Evolutionary conservation across 805 yeast species (phyloP).

Genomic region (Isabelozyma gotoi): DNA sequence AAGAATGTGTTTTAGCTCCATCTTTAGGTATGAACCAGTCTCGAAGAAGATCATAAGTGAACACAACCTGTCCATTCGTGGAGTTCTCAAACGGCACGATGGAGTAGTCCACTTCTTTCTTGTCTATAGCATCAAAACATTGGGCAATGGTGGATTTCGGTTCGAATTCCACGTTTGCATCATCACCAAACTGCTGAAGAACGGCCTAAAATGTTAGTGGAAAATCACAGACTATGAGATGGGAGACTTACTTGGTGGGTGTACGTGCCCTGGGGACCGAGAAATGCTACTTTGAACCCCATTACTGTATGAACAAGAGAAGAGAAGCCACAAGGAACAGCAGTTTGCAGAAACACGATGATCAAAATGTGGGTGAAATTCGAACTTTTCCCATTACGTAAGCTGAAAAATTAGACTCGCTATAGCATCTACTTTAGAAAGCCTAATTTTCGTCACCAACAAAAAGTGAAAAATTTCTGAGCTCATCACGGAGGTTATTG

Average conservation of each 20-base stretch:
- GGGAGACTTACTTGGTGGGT: conserved; percentile 71
- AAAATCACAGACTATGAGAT: background rate
- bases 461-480: background rate
- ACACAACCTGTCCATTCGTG: conserved; percentile 89
- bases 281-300: conserved; percentile 56
- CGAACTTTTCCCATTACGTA: background rate
- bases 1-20: background rate
- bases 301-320: conserved; percentile 1
- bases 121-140: conserved; percentile 59
- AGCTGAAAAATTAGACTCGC: background rate
- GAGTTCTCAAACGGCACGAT: conserved; percentile 93
- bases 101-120: conserved; percentile 55
- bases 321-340: background rate
- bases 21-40: conserved; percentile 51
- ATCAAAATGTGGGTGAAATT: background rate
- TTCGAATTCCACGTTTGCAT: conserved; percentile 23
- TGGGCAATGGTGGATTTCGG: conserved; percentile 49
- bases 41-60: conserved; percentile 78
- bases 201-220: conserved; percentile 29
- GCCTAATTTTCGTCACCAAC: background rate
- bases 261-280: conserved; percentile 93
- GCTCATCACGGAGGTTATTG: conserved; percentile 2
- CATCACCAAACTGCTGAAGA: conserved; percentile 51
- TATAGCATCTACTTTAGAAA: background rate
- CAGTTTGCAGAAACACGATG: background rate